A percentile compares a stretch with the other conserved stretches of the same genome.
Evolutionary conservation across 768 basidiomycete species (phyloP).

Genomic region (Leccinum arenicola): DNA sequence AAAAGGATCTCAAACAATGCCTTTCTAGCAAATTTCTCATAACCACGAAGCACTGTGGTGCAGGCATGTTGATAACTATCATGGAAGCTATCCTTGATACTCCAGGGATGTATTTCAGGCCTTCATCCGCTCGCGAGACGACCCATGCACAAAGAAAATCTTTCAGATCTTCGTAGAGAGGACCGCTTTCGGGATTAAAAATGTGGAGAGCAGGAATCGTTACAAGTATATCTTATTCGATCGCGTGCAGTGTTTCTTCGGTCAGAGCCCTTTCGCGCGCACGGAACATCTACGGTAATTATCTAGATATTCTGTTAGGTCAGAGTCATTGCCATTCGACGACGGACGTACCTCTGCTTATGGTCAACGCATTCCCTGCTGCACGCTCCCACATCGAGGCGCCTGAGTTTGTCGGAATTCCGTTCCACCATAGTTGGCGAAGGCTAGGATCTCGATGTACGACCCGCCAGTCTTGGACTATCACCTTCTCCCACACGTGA

Average conservation of each 20-base stretch:
- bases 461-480: constrained; percentile 80
- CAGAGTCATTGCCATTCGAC: neutral
- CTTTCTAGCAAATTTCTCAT: constrained; percentile 85
- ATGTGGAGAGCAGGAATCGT: constrained; percentile 80
- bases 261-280: constrained; percentile 67
- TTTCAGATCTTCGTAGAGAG: constrained; percentile 77
- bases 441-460: constrained; percentile 64
- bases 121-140: constrained; percentile 80
- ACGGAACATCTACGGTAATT: constrained; percentile 68
- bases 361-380: constrained; percentile 78
- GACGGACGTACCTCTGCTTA: constrained; percentile 66
- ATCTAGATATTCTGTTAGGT: constrained; percentile 36
- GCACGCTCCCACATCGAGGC: constrained; percentile 81
- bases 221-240: constrained; percentile 74
- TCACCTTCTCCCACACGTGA: constrained; percentile 71
- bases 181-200: constrained; percentile 73
- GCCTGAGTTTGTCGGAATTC: constrained; percentile 72
- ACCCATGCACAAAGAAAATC: constrained; percentile 88
- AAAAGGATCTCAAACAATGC: constrained; percentile 84
- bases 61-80: constrained; percentile 85
- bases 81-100: constrained; percentile 76
- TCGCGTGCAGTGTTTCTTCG: constrained; percentile 50
- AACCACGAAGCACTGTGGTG: constrained; percentile 70
- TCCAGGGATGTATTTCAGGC: constrained; percentile 69
- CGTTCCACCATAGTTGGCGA: constrained; percentile 82